These are phyloP conservation scores for Globisporangium emineosum DNA, from an alignment of 352 stramenopile genomes.

Conservation along the genomic window DNA sequence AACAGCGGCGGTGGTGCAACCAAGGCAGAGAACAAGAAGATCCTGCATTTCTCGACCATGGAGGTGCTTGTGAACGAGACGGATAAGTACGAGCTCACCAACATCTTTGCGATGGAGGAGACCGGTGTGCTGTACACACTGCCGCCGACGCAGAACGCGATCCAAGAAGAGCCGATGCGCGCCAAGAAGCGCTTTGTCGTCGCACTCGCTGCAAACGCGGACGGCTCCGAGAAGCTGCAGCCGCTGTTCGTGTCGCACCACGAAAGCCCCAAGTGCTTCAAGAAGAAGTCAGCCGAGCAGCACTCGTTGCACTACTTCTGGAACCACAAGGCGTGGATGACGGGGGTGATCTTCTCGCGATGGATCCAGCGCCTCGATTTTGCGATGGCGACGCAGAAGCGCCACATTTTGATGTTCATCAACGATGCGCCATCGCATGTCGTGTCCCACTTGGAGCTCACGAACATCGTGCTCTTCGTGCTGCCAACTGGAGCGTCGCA, in stretches of 20 bases:
- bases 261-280: constrained; percentile 74
- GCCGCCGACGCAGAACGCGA: constrained; percentile 41
- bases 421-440: constrained; percentile 79
- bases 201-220: constrained; percentile 61
- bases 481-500: constrained; percentile 41
- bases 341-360: constrained; percentile 77
- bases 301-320: constrained; percentile 80
- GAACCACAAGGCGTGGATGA: constrained; percentile 85
- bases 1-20: not conserved
- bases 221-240: constrained; percentile 74
- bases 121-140: constrained; percentile 73
- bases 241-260: constrained; percentile 81
- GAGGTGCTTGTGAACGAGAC: constrained; percentile 59
- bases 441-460: constrained; percentile 72
- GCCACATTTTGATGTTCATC: constrained; percentile 72
- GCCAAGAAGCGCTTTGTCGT: constrained; percentile 74
- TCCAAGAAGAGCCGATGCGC: constrained; percentile 48
- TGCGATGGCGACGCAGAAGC: constrained; percentile 72
- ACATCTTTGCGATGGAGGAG: constrained; percentile 80
- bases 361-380: constrained; percentile 82
- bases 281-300: constrained; percentile 73
- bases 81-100: constrained; percentile 68
- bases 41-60: constrained; percentile 61
- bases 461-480: constrained; percentile 69
- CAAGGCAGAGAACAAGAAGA: constrained; percentile 19